Conservation (phyloP, 228 moss, liverwort and hornwort genomes). For the Sphagnum magellanicum region DNA sequence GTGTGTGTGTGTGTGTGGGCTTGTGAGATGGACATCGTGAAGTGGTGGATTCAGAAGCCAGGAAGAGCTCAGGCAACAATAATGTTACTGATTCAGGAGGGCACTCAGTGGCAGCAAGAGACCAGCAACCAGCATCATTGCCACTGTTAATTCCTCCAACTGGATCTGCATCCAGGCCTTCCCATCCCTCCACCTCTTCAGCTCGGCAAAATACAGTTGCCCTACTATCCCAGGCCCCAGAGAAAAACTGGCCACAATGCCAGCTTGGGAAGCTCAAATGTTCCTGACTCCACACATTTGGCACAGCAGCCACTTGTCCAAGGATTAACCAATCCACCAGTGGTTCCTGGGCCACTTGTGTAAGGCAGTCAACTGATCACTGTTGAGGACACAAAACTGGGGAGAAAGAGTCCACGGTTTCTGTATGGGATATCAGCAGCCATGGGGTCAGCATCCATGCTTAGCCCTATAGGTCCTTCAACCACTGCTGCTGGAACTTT, state of each 20-base stretch:
- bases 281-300: constrained; percentile 2
- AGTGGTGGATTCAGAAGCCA: constrained; percentile 9
- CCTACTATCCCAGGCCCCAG: constrained; percentile 9
- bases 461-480: constrained; percentile 12
- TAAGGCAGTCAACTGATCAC: constrained; percentile 8
- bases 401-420: constrained; percentile 6
- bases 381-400: constrained; percentile 16
- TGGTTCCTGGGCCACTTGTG: constrained; percentile 1
- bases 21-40: constrained; percentile 31
- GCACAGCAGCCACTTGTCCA: constrained; percentile 15
- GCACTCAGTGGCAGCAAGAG: constrained; percentile 1
- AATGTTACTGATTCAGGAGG: constrained; percentile 14
- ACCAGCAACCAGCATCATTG: constrained; percentile 3
- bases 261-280: constrained; percentile 8
- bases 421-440: constrained; percentile 4
- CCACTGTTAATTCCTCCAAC: background rate
- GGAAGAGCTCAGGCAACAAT: constrained; percentile 17
- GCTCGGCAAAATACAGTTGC: constrained; percentile 4
- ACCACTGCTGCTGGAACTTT: constrained; percentile 13
- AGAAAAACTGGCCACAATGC: constrained; percentile 14
- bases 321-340: constrained; percentile 8
- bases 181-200: constrained; percentile 9
- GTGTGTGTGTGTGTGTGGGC: constrained; percentile 7
- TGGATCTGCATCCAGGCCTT: constrained; percentile 4
- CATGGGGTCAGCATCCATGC: constrained; percentile 5